Evolutionary conservation across 345 rosid genomes (phyloP), one percentile per base, ranked within the genome.

Genomic region (Xanthoceras sorbifolium): DNA sequence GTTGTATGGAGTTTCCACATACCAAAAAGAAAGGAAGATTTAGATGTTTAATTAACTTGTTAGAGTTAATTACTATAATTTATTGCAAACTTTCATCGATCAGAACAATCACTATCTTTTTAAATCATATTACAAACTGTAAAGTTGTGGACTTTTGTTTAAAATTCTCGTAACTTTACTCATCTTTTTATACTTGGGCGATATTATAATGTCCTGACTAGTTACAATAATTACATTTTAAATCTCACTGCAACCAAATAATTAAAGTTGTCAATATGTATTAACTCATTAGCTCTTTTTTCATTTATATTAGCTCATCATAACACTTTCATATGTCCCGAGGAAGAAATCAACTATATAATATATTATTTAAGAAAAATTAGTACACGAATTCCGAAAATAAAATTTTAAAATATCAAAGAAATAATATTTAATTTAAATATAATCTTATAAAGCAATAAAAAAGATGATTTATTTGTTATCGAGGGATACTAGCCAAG

Each of bases 91-190:
- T 26, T 74, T 31, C 69, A 73, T 60, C 25, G 52, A 36, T 36
- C 40, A 5, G 8, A 36, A 59, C 38, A 69, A 34, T 62, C 52
- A 23, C 36, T 69, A 50, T 62, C 6, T 57, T 67, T 64, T 67
- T 73, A 60, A 46, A 46, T 73, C 54, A 23, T 40, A 61, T 73
- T 67, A 63, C 67, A 79, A 75, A 69, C 82, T 55, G 79, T 75
- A 80, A 80, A 70, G 76, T 67, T 70, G 72, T 64, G 48, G n/a
- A 6, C 34, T 75, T 63, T 75, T 52, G 44, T 29, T 74, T 64
- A n/a, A 67, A 75, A 75, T 70, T 42, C 31, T 29, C 70, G 64
- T 22, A 67, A 36, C 82, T 68, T 79, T 69, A 20, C 22, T 69
- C 67, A 80, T 67, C 76, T n/a, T n/a, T 28, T 65, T 62, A 28